A percentile compares a stretch with the other conserved stretches of the same genome.
Conservation (phyloP, 2,329 filamentous ascomycete species). For the Xylariales sp. region DNA sequence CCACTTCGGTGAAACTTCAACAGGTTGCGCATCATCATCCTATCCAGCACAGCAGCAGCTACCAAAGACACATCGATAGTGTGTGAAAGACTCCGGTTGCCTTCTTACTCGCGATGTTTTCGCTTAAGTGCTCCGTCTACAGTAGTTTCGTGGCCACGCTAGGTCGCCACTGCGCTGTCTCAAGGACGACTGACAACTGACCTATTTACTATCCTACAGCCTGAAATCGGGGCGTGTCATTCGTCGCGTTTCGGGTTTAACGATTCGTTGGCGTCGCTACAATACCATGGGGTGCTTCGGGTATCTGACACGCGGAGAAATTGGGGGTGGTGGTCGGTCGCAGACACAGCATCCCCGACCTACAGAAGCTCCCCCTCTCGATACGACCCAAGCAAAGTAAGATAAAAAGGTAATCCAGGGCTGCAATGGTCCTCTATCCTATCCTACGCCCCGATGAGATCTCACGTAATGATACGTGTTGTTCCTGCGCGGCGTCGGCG, state of each 20-base stretch:
- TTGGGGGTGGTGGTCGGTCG: slow-evolving; percentile 19
- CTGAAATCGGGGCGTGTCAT: slow-evolving; percentile 8
- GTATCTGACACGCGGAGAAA: slow-evolving; percentile 24
- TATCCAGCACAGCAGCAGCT: not conserved
- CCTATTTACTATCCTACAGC: not conserved
- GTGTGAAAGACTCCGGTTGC: not conserved
- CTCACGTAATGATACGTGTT: slow-evolving; percentile 13
- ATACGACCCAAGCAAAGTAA: slow-evolving; percentile 2
- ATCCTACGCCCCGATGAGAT: slow-evolving; percentile 10
- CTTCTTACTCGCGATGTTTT: not conserved
- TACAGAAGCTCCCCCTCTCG: slow-evolving; percentile 7
- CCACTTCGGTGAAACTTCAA: not conserved
- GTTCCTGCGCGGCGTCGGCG: slow-evolving; percentile 19
- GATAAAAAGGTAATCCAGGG: not conserved
- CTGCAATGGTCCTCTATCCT: not conserved
- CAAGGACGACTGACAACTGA: not conserved
- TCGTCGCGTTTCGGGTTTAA: slow-evolving; percentile 7
- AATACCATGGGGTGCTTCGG: not conserved
- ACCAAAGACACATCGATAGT: not conserved
- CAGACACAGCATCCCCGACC: not conserved
- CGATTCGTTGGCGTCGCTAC: slow-evolving; percentile 8
- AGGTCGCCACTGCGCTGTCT: not conserved
- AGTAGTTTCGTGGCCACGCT: not conserved
- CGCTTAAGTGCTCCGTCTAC: not conserved
- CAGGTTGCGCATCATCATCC: not conserved